A percentile compares a stretch with the other conserved stretches of the same genome.
Conservation (phyloP, 495 filamentous ascomycete genomes). For the Aspergillus nanangensis region DNA sequence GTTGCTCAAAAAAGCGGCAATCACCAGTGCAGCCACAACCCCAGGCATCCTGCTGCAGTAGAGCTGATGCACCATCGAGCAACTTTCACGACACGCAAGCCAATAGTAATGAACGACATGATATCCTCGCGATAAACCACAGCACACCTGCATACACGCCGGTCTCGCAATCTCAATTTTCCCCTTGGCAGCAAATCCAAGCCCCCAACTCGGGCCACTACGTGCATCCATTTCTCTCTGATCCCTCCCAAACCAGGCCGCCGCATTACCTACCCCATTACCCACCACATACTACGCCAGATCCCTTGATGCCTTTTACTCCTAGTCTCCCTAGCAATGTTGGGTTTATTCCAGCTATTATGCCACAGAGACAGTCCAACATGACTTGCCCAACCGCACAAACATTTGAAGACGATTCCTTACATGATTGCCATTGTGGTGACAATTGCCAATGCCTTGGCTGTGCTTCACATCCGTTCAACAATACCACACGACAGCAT, state of each 20-base stretch:
- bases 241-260: conserved; percentile 7
- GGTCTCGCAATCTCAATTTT: conserved; percentile 13
- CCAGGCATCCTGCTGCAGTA: conserved; percentile 31
- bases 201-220: conserved; percentile 8
- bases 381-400: conserved; percentile 3
- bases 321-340: conserved; percentile 12
- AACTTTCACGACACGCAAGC: too few species aligned
- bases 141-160: conserved; percentile 14
- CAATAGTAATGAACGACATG: too few species aligned
- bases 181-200: conserved; percentile 22
- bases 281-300: conserved; percentile 7
- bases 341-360: conserved; percentile 13
- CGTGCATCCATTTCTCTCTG: conserved; percentile 15
- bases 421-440: conserved; percentile 60
- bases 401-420: conserved; percentile 13
- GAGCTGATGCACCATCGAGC: conserved; percentile 6
- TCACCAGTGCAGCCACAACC: conserved; percentile 7
- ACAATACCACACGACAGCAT: conserved; percentile 62
- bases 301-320: conserved; percentile 8
- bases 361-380: conserved; percentile 11
- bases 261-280: conserved; percentile 14
- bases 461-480: conserved; percentile 68
- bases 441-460: conserved; percentile 64
- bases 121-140: too few species aligned
- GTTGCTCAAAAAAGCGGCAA: conserved; percentile 27